These are phyloP conservation scores for Ascoidea tarda DNA, from an alignment of 805 yeast genomes.

Conservation along the genomic window DNA sequence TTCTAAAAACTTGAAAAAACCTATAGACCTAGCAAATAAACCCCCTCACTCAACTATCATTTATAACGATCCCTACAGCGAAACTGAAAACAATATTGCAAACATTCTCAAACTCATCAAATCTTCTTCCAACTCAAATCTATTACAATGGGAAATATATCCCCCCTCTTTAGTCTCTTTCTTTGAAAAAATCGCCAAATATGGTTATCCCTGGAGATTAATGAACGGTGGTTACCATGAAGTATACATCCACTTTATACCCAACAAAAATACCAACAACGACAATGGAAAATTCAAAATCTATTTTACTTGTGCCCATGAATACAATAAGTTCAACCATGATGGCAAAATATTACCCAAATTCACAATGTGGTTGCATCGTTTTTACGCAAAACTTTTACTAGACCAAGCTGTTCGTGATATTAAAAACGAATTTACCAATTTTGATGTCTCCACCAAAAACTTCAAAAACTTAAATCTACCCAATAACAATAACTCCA, in stretches of 20 bases:
- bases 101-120: no score
- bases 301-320: slow-evolving; percentile 6
- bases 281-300: neutral
- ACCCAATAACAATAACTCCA: no score
- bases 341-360: slow-evolving; percentile 11
- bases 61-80: no score
- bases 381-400: slow-evolving; percentile 5
- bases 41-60: no score
- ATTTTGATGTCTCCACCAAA: neutral
- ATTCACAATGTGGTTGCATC: slow-evolving; percentile 1
- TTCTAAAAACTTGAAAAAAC: neutral
- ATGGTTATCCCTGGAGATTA: neutral
- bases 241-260: no score
- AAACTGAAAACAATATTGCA: no score
- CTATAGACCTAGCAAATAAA: no score
- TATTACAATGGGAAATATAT: neutral
- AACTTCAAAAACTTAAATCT: no score
- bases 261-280: no score
- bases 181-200: neutral
- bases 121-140: neutral
- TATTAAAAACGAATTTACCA: slow-evolving; percentile 4
- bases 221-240: neutral
- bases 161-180: neutral
- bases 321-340: slow-evolving; percentile 4
- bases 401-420: slow-evolving; percentile 7